Evolutionary conservation across 2,329 filamentous ascomycete genomes (phyloP).

Genomic region (Trichothecium roseum): DNA sequence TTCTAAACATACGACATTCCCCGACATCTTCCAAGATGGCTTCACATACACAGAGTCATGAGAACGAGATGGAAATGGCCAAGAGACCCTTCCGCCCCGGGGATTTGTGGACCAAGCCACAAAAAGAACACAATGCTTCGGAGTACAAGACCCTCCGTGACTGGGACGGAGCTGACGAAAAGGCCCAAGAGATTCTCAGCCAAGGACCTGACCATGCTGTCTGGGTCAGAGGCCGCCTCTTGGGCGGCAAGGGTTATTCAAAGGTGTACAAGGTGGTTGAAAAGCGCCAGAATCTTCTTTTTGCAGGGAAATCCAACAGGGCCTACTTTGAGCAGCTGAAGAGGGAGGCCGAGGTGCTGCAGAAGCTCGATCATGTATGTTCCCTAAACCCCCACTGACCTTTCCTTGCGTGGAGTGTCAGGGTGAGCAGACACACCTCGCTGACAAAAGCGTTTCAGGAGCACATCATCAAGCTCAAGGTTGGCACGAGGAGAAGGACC

Average conservation of each 20-base stretch:
- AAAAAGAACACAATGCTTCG: too few relatives aligned
- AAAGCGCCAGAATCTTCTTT: slow-evolving; percentile 11
- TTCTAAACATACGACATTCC: too few relatives aligned
- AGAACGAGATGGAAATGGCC: too few relatives aligned
- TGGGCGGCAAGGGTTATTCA: slow-evolving; percentile 18
- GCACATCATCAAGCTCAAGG: slow-evolving; percentile 17
- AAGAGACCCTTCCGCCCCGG: too few relatives aligned
- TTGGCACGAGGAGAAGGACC: slow-evolving; percentile 13
- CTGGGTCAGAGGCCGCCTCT: slow-evolving; percentile 8
- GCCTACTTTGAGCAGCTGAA: slow-evolving; percentile 10
- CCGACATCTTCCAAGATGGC: too few relatives aligned
- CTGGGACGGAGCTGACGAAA: too few relatives aligned
- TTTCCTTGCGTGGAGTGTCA: neutral
- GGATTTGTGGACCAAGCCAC: too few relatives aligned
- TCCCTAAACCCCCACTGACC: neutral
- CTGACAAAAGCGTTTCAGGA: neutral
- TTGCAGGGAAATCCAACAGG: slow-evolving; percentile 17
- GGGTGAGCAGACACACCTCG: neutral
- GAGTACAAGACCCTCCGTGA: too few relatives aligned
- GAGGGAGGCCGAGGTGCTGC: slow-evolving; percentile 13
- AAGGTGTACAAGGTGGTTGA: slow-evolving; percentile 17
- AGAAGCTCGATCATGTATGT: slow-evolving; percentile 13
- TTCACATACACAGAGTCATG: too few relatives aligned
- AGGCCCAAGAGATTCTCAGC: too few relatives aligned
- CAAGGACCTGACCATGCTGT: too few relatives aligned